These are phyloP conservation scores for Populus deltoides DNA, from an alignment of 345 rosid species.

Conservation along the genomic window DNA sequence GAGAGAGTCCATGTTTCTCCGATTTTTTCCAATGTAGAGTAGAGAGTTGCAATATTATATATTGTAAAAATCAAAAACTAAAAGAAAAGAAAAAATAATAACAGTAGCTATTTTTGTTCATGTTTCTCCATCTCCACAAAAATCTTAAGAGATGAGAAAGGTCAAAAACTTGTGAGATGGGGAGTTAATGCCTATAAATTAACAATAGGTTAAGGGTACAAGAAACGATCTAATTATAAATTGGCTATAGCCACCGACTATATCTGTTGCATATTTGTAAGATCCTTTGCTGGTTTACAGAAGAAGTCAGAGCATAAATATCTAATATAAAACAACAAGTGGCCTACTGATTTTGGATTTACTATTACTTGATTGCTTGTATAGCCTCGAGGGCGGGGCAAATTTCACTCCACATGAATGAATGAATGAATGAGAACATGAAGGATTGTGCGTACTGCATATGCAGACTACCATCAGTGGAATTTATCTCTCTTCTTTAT, in stretches of 20 bases:
- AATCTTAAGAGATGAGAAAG: background rate
- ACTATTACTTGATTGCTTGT: constrained; percentile 9
- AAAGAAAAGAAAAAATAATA: too few species aligned
- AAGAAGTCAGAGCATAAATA: constrained; percentile 17
- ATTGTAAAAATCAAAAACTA: too few species aligned
- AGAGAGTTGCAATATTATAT: too few species aligned
- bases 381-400: constrained; percentile 11
- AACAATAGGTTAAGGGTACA: background rate
- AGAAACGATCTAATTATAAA: background rate
- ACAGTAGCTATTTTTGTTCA: too few species aligned
- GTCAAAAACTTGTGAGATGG: background rate
- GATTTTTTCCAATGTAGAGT: too few species aligned
- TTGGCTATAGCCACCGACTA: constrained; percentile 23
- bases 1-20: background rate
- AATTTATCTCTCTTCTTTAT: background rate
- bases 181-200: background rate
- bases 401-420: background rate
- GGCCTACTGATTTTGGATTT: constrained; percentile 8
- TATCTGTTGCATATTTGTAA: background rate
- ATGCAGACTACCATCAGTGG: background rate
- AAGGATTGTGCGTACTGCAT: background rate
- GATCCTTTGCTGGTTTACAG: background rate
- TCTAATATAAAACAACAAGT: constrained; percentile 8
- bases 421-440: background rate
- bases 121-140: background rate